These are phyloP conservation scores for Schizonepeta tenuifolia DNA, from an alignment of 257 asterid genomes.

Conservation along the genomic window DNA sequence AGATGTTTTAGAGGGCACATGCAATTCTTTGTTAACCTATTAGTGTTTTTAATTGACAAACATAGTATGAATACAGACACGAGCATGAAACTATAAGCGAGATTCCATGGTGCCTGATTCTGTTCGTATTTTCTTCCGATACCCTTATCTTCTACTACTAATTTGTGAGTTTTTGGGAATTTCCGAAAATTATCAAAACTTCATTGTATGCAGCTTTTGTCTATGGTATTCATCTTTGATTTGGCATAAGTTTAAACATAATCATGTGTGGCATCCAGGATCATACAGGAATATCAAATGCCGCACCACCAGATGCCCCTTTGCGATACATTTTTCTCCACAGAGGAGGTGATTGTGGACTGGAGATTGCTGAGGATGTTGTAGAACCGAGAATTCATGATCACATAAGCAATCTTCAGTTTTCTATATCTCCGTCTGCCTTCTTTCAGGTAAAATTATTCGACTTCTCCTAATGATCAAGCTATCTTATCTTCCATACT, in stretches of 20 bases:
- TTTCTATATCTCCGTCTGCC: conserved; percentile 94
- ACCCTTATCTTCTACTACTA: background rate
- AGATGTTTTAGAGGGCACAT: background rate
- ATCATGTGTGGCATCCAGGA: conserved; percentile 53
- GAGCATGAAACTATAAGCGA: background rate
- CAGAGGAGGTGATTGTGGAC: conserved; percentile 52
- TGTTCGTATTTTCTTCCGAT: background rate
- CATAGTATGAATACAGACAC: background rate
- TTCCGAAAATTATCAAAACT: background rate
- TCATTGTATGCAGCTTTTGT: conserved; percentile 12
- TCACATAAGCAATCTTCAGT: conserved; percentile 72
- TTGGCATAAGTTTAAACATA: background rate
- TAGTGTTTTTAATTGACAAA: background rate
- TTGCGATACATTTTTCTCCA: conserved; percentile 54
- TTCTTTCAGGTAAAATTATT: conserved; percentile 81
- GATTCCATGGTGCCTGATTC: background rate
- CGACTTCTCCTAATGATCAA: conserved; percentile 3
- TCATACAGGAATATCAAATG: conserved; percentile 97
- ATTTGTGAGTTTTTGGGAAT: background rate
- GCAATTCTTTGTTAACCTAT: background rate
- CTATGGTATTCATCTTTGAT: conserved; percentile 22
- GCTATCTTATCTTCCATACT: background rate
- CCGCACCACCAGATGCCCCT: conserved; percentile 94
- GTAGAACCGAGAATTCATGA: conserved; percentile 88
- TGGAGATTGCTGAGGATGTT: conserved; percentile 48